phyloP scores from a whole-genome alignment of 192 early-diverging fungal genomes.

The Spizellomyces sp. region DNA sequence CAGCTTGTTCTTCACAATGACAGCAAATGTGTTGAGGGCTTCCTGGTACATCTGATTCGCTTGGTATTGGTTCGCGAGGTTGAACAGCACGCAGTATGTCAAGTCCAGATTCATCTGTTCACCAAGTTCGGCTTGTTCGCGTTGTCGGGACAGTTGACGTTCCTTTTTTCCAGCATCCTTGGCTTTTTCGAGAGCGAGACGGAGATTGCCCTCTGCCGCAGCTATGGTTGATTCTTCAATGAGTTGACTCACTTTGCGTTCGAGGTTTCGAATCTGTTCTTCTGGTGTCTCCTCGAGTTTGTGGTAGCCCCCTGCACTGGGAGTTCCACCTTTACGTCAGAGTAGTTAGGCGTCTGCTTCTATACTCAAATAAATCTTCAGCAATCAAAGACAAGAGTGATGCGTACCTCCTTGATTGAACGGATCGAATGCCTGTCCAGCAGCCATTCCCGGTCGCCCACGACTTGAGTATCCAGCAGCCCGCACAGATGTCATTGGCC shows the following conservation, averaged over 20 bases:
- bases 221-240: conserved; percentile 54
- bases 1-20: conserved; percentile 66
- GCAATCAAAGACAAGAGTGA: conserved; percentile 1
- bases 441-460: conserved; percentile 41
- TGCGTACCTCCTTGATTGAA: conserved; percentile 57
- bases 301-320: conserved; percentile 29
- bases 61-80: conserved; percentile 61
- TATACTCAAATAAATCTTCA: neutral
- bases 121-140: conserved; percentile 53
- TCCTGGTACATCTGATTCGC: conserved; percentile 63
- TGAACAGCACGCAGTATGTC: conserved; percentile 65
- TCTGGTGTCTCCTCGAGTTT: conserved; percentile 52
- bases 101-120: conserved; percentile 63
- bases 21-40: conserved; percentile 57
- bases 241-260: conserved; percentile 50
- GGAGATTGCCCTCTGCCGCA: conserved; percentile 46
- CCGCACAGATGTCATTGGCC: conserved; percentile 61
- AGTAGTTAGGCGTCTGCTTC: neutral
- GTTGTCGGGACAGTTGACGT: conserved; percentile 51
- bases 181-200: conserved; percentile 57
- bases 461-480: conserved; percentile 61
- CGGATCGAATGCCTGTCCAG: conserved; percentile 53
- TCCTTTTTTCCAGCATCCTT: conserved; percentile 64
- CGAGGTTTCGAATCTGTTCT: conserved; percentile 57
- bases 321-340: conserved; percentile 3